These are phyloP conservation scores for Geranium rotundifolium DNA, from an alignment of 345 rosid genomes.

Conservation along the genomic window DNA sequence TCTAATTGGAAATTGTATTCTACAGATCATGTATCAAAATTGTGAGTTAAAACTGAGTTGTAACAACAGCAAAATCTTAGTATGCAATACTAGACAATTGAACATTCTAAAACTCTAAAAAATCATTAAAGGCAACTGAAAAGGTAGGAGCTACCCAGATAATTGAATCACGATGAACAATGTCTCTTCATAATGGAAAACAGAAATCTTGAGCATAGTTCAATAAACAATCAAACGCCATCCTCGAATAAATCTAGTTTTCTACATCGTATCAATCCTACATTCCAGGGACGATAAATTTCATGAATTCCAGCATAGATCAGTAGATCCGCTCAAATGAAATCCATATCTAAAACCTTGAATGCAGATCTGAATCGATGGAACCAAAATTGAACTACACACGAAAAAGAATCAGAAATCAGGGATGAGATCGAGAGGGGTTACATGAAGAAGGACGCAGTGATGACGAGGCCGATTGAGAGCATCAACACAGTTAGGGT, in stretches of 20 bases:
- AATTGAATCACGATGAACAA: too few relatives aligned
- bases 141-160: too few relatives aligned
- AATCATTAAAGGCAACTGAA: background rate
- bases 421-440: conserved; percentile 17
- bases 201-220: background rate
- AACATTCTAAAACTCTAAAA: background rate
- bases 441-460: conserved; percentile 85
- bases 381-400: background rate
- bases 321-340: background rate
- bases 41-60: too few relatives aligned
- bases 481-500: conserved; percentile 48
- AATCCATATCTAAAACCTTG: too few relatives aligned
- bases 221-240: background rate
- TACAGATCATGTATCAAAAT: too few relatives aligned
- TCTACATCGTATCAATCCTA: background rate
- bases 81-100: too few relatives aligned
- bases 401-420: background rate
- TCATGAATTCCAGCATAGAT: background rate
- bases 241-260: too few relatives aligned
- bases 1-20: background rate
- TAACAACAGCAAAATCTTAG: too few relatives aligned
- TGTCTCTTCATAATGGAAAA: background rate
- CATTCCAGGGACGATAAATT: background rate
- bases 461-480: conserved; percentile 56
- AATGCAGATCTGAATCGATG: background rate